Conservation (phyloP, 352 stramenopile genomes). For the Plasmopara viticola region DNA sequence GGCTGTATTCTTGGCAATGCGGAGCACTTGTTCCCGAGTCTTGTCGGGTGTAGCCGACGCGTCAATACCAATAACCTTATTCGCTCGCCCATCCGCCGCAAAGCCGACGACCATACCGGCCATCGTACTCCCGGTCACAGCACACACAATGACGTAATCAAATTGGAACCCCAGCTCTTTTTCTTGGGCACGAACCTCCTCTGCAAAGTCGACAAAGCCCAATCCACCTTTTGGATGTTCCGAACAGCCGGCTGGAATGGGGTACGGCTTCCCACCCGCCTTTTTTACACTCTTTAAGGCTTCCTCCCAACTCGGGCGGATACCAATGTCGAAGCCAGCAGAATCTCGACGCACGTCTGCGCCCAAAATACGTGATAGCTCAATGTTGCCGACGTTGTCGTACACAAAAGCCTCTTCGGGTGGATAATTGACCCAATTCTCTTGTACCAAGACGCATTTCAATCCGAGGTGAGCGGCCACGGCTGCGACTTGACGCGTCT, state of each 20-base stretch:
- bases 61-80: conserved; percentile 36
- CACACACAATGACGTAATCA: conserved; percentile 32
- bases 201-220: conserved; percentile 30
- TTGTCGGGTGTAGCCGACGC: conserved; percentile 28
- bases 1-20: conserved; percentile 29
- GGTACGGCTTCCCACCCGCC: conserved; percentile 28
- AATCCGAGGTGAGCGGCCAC: conserved; percentile 30
- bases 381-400: conserved; percentile 32
- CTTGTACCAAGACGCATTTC: conserved; percentile 32
- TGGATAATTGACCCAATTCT: conserved; percentile 36
- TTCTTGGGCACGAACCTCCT: conserved; percentile 29
- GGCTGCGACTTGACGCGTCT: conserved; percentile 28
- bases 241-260: conserved; percentile 29
- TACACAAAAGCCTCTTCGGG: conserved; percentile 20
- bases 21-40: conserved; percentile 30
- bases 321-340: conserved; percentile 30
- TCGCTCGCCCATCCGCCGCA: conserved; percentile 24
- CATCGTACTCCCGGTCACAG: conserved; percentile 34
- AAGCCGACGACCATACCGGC: conserved; percentile 34
- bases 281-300: conserved; percentile 33
- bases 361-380: conserved; percentile 27
- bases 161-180: conserved; percentile 33
- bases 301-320: conserved; percentile 28
- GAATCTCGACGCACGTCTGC: conserved; percentile 26
- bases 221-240: conserved; percentile 30